Evolutionary conservation across 441 rosid species (phyloP).

Genomic region (Mallotus japonicus): DNA sequence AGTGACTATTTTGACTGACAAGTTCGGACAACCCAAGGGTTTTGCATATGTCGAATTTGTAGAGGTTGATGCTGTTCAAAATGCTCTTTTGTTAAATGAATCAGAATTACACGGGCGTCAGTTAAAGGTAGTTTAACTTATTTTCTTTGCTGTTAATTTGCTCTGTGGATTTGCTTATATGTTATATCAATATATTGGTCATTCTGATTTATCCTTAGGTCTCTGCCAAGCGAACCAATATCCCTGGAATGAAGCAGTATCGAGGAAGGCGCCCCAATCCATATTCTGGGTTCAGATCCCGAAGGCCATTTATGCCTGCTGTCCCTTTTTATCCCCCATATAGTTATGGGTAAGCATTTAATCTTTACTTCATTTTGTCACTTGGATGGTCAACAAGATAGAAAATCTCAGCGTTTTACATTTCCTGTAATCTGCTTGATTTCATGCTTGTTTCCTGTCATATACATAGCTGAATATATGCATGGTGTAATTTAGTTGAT

Average conservation of each 20-base stretch:
- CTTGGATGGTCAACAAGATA: background rate
- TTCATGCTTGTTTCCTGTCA: background rate
- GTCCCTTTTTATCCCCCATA: conserved; percentile 62
- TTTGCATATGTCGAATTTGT: conserved; percentile 96
- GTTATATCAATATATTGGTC: conserved; percentile 15
- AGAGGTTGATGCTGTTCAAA: conserved; percentile 80
- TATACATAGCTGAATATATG: background rate
- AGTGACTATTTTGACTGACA: conserved; percentile 91
- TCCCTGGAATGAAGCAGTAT: conserved; percentile 92
- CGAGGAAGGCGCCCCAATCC: conserved; percentile 74
- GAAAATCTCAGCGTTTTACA: background rate
- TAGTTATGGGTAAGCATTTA: conserved; percentile 65
- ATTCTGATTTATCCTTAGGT: conserved; percentile 47
- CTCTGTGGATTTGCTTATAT: background rate
- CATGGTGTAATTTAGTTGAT: background rate
- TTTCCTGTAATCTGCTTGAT: background rate
- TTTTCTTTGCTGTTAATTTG: conserved; percentile 4
- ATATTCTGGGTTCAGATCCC: conserved; percentile 56
- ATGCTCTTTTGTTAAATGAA: conserved; percentile 75
- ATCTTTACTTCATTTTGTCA: conserved; percentile 10
- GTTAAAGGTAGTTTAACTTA: conserved; percentile 49
- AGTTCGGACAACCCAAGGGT: conserved; percentile 92
- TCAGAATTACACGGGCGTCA: conserved; percentile 96
- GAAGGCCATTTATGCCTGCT: conserved; percentile 69
- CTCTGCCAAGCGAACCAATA: conserved; percentile 77